A percentile compares a stretch with the other conserved stretches of the same genome.
phyloP scores from a whole-genome alignment of 352 stramenopile species.

The Pythium phragmiticola region DNA sequence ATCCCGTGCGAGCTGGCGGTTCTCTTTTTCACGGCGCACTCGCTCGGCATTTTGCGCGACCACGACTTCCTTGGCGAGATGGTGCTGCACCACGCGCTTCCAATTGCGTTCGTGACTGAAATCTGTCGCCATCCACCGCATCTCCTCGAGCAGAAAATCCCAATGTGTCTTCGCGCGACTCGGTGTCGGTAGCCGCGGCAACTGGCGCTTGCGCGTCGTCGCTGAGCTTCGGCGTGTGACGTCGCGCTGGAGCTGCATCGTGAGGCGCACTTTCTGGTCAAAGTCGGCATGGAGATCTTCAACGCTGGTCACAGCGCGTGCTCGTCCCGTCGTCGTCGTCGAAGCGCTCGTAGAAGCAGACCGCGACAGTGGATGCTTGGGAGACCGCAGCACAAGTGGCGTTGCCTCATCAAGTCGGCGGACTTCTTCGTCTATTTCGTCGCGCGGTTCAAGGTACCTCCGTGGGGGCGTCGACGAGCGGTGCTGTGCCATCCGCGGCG shows the following conservation, averaged over 20 bases:
- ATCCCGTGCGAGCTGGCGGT: slow-evolving; percentile 59
- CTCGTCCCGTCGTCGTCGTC: slow-evolving; percentile 12
- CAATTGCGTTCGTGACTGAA: slow-evolving; percentile 97
- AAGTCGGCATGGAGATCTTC: slow-evolving; percentile 42
- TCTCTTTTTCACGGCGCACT: slow-evolving; percentile 63
- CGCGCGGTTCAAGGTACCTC: slow-evolving; percentile 11
- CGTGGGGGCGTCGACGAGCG: slow-evolving; percentile 21
- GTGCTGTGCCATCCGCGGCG: slow-evolving; percentile 1
- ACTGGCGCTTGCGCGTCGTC: slow-evolving; percentile 65
- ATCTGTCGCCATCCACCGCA: slow-evolving; percentile 96
- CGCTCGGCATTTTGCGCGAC: slow-evolving; percentile 67
- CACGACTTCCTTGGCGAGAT: slow-evolving; percentile 61
- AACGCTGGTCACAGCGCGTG: slow-evolving; percentile 14
- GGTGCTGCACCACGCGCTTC: slow-evolving; percentile 82
- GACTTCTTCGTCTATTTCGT: slow-evolving; percentile 15
- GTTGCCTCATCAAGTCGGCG: slow-evolving; percentile 5
- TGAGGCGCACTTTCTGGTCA: slow-evolving; percentile 47
- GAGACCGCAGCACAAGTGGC: slow-evolving; percentile 11
- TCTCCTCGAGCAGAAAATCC: slow-evolving; percentile 95
- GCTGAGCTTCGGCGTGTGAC: slow-evolving; percentile 31
- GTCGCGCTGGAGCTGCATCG: slow-evolving; percentile 47
- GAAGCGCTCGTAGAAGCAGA: neutral
- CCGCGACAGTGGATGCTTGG: neutral
- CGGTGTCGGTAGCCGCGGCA: slow-evolving; percentile 59
- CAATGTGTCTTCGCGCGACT: slow-evolving; percentile 78